phyloP scores from a whole-genome alignment of 106 monocot species.

The Dioscorea alata region DNA sequence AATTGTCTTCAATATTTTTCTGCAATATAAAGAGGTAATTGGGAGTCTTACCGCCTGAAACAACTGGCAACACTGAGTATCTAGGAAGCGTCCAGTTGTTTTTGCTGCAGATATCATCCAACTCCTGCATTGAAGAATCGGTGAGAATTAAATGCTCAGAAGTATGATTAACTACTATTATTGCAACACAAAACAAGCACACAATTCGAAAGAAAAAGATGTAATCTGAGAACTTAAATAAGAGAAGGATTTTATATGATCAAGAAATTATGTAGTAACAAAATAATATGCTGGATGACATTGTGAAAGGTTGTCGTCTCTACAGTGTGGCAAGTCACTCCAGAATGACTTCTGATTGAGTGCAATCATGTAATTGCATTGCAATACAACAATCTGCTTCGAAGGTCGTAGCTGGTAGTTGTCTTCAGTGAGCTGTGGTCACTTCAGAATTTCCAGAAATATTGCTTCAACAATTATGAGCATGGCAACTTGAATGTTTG shows the following conservation, averaged over 20 bases:
- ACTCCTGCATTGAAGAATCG: constrained; percentile 24
- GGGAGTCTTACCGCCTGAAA: constrained; percentile 16
- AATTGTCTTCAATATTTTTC: not conserved
- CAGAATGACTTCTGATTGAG: no score
- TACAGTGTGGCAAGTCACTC: no score
- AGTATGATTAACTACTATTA: not conserved
- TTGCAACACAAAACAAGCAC: no score
- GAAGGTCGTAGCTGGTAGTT: not conserved
- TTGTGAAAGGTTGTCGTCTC: no score
- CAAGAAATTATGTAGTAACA: not conserved
- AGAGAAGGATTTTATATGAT: not conserved
- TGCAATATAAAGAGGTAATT: not conserved
- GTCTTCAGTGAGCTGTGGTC: not conserved
- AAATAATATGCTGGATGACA: no score
- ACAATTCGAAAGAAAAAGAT: not conserved
- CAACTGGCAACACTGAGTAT: constrained; percentile 39
- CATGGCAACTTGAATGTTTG: no score
- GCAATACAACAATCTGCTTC: no score
- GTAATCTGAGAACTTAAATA: not conserved
- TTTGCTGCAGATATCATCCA: constrained; percentile 38
- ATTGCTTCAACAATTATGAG: no score
- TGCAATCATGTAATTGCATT: no score
- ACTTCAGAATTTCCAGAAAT: no score
- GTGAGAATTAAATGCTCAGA: not conserved
- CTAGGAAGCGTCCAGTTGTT: constrained; percentile 47